phyloP scores from a whole-genome alignment of 2,329 filamentous ascomycete species.

The Spiromastix sp. region DNA sequence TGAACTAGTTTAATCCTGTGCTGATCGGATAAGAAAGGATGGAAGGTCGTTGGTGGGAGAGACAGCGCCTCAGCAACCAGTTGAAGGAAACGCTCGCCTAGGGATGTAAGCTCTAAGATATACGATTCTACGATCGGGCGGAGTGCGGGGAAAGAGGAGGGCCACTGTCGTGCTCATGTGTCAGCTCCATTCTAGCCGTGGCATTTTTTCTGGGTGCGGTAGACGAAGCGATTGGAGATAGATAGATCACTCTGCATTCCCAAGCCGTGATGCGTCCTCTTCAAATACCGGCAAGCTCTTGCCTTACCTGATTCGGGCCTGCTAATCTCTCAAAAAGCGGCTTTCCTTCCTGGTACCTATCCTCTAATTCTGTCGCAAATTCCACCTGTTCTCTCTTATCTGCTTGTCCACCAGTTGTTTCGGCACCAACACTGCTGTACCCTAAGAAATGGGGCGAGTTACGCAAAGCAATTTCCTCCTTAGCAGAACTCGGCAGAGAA shows the following conservation, averaged over 20 bases:
- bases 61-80: conserved; percentile 47
- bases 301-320: conserved; percentile 38
- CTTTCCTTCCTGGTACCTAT: conserved; percentile 20
- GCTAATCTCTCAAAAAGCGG: conserved; percentile 35
- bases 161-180: conserved; percentile 39
- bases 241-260: no score
- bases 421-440: conserved; percentile 45
- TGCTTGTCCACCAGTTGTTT: conserved; percentile 43
- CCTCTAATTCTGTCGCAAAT: conserved; percentile 45
- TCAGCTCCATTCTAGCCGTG: no score
- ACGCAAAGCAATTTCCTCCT: conserved; percentile 19
- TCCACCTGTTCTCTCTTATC: conserved; percentile 52
- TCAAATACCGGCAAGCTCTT: not conserved
- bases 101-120: conserved; percentile 39
- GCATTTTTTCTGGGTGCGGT: no score
- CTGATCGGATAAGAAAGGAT: conserved; percentile 45
- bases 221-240: no score
- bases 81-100: conserved; percentile 46
- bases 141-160: conserved; percentile 24
- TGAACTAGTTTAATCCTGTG: conserved; percentile 50
- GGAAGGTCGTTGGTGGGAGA: conserved; percentile 39
- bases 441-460: conserved; percentile 53
- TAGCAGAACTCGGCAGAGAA: conserved; percentile 10
- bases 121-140: conserved; percentile 37
- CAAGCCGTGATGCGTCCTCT: no score